These are phyloP conservation scores for Candida ficus DNA, from an alignment of 805 yeast genomes.

Conservation along the genomic window DNA sequence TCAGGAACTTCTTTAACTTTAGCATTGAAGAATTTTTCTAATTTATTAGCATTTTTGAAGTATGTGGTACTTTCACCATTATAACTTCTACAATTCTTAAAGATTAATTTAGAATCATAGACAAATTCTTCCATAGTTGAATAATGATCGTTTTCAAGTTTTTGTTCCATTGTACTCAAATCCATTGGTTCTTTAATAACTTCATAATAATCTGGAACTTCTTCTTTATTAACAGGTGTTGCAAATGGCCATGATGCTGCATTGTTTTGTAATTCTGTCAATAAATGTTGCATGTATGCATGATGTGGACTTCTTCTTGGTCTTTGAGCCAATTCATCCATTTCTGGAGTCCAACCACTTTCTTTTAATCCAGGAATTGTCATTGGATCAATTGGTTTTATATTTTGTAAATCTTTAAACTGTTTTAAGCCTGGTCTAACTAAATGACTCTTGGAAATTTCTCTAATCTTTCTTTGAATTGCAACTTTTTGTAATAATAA, in stretches of 20 bases:
- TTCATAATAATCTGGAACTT: slow-evolving; percentile 94
- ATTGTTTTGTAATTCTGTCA: slow-evolving; percentile 87
- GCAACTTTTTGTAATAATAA: slow-evolving; percentile 88
- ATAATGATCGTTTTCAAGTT: slow-evolving; percentile 87
- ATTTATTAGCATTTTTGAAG: slow-evolving; percentile 87
- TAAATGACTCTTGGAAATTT: slow-evolving; percentile 71
- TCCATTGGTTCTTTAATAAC: slow-evolving; percentile 99
- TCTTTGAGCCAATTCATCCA: slow-evolving; percentile 93
- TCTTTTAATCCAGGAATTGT: slow-evolving; percentile 86
- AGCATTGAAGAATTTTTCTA: slow-evolving; percentile 80
- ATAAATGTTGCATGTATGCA: slow-evolving; percentile 83
- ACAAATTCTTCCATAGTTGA: slow-evolving; percentile 87
- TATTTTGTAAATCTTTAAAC: slow-evolving; percentile 47
- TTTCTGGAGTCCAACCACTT: slow-evolving; percentile 97
- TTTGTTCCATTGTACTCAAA: slow-evolving; percentile 88
- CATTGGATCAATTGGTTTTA: slow-evolving; percentile 67
- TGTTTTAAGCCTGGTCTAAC: slow-evolving; percentile 76
- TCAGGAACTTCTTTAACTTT: slow-evolving; percentile 91
- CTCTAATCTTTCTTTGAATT: slow-evolving; percentile 74
- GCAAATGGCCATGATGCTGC: slow-evolving; percentile 98
- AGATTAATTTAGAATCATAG: slow-evolving; percentile 80
- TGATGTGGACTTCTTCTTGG: slow-evolving; percentile 94
- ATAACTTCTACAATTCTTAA: slow-evolving; percentile 87
- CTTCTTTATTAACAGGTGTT: slow-evolving; percentile 87
- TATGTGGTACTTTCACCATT: slow-evolving; percentile 94